Evolutionary conservation across 169 alveolate species (phyloP).

Genomic region (Cryptosporidium tyzzeri): DNA sequence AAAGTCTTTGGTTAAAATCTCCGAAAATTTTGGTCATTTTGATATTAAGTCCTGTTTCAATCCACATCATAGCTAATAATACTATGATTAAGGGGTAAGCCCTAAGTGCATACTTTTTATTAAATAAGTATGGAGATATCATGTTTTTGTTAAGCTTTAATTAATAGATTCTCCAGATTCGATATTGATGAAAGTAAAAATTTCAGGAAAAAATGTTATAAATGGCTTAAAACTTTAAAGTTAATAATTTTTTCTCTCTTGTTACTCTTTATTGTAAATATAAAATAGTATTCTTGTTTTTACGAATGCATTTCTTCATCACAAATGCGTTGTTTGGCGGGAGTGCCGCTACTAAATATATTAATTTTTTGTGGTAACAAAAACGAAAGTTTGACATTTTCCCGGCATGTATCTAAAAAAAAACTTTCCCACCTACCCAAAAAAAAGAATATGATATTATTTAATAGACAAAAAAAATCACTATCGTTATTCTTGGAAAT

Average conservation of each 20-base stretch:
- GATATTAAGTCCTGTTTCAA: conserved; percentile 50
- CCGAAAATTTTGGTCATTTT: conserved; percentile 52
- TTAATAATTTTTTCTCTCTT: not conserved
- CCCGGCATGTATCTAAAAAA: conserved; percentile 38
- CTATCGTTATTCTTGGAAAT: not conserved
- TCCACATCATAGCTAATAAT: conserved; percentile 32
- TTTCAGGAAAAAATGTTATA: not conserved
- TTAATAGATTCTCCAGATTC: not conserved
- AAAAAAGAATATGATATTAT: not conserved
- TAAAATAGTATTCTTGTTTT: not conserved
- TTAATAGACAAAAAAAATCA: not conserved
- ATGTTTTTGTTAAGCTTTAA: conserved; percentile 3
- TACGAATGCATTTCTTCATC: not conserved
- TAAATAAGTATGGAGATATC: conserved; percentile 56
- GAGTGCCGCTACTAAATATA: conserved; percentile 5
- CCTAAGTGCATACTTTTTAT: conserved; percentile 47
- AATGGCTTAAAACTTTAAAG: not conserved
- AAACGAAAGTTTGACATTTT: not conserved
- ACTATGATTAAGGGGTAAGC: conserved; percentile 17
- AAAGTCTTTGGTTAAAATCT: conserved; percentile 39
- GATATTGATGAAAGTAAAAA: not conserved
- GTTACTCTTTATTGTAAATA: not conserved
- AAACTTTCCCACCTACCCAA: conserved; percentile 46
- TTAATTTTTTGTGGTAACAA: not conserved
- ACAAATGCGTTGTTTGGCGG: conserved; percentile 43